Percentiles rank a stretch among this genome's conserved stretches.
These are phyloP conservation scores for Caryopteris hybrid DNA, from an alignment of 305 asterid species.

Conservation along the genomic window DNA sequence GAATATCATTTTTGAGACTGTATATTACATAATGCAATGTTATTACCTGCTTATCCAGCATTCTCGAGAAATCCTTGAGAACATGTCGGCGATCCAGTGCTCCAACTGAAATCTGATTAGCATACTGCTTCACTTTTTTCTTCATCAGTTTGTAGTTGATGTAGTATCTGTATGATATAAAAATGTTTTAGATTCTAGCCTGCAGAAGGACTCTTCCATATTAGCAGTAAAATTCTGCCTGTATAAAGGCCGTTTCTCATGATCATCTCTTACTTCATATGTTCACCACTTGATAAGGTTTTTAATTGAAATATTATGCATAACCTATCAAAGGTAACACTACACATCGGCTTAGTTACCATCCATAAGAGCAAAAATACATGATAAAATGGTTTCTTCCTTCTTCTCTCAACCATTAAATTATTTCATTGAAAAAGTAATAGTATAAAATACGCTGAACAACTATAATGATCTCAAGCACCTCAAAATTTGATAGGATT, in stretches of 20 bases:
- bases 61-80: slow-evolving; percentile 92
- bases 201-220: too few relatives aligned
- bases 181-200: slow-evolving; percentile 15
- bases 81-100: slow-evolving; percentile 65
- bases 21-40: not conserved
- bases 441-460: not conserved
- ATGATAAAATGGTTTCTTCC: not conserved
- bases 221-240: too few relatives aligned
- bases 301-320: not conserved
- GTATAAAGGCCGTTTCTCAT: too few relatives aligned
- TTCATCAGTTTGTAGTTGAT: slow-evolving; percentile 97
- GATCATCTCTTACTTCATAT: too few relatives aligned
- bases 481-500: not conserved
- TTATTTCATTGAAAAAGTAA: not conserved
- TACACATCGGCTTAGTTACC: not conserved
- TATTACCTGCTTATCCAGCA: slow-evolving; percentile 86
- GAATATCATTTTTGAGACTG: not conserved
- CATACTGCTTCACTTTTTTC: slow-evolving; percentile 80
- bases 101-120: slow-evolving; percentile 63
- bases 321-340: not conserved
- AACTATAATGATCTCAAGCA: slow-evolving; percentile 9
- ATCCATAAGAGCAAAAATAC: not conserved
- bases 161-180: slow-evolving; percentile 58
- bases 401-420: not conserved
- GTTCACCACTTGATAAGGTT: not conserved